These are phyloP conservation scores for Tympanopsis confertula DNA, from an alignment of 2,329 filamentous ascomycete species.

Conservation along the genomic window DNA sequence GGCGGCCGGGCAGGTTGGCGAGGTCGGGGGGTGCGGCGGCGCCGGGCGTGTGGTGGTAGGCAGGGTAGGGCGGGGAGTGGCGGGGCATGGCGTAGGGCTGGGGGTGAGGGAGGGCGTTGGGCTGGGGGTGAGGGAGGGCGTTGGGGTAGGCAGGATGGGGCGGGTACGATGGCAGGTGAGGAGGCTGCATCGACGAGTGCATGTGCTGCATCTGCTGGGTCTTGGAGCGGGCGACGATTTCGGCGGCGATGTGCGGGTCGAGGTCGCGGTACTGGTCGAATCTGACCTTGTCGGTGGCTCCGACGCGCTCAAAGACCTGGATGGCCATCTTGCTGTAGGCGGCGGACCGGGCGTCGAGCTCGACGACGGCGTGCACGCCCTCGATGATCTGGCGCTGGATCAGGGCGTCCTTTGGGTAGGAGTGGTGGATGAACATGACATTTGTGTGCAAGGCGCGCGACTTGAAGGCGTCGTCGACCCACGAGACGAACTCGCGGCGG, in stretches of 20 bases:
- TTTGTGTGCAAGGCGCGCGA: constrained; percentile 63
- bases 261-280: constrained; percentile 83
- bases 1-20: neutral
- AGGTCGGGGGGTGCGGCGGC: neutral
- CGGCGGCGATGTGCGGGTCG: constrained; percentile 66
- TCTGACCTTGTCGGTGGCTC: constrained; percentile 61
- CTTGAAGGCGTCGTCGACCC: constrained; percentile 68
- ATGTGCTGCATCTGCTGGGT: constrained; percentile 15
- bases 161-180: constrained; percentile 8
- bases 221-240: constrained; percentile 68
- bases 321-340: constrained; percentile 63
- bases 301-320: constrained; percentile 73
- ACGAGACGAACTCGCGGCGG: constrained; percentile 67
- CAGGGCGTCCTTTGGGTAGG: constrained; percentile 67
- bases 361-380: constrained; percentile 75
- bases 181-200: constrained; percentile 11
- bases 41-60: no score
- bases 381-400: constrained; percentile 77
- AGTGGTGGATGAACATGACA: constrained; percentile 67
- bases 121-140: neutral
- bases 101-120: neutral
- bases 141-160: neutral
- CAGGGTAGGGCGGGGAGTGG: neutral
- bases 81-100: neutral
- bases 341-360: constrained; percentile 62